phyloP scores from a whole-genome alignment of 495 filamentous ascomycete genomes.

The Penicillium chermesinum region DNA sequence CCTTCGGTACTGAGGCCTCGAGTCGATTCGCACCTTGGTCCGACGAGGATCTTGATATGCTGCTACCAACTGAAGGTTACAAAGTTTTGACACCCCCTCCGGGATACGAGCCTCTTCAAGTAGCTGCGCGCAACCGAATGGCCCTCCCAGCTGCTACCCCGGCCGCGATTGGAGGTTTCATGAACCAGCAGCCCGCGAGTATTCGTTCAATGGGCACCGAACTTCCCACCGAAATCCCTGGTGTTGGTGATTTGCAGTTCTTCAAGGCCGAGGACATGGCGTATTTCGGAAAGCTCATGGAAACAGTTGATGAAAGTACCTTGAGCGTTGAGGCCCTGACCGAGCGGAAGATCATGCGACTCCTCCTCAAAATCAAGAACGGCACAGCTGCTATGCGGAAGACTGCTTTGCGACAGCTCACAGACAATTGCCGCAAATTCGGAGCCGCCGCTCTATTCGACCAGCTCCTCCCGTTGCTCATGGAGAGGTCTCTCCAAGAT shows the following conservation, averaged over 20 bases:
- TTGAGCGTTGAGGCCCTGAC: constrained; percentile 94
- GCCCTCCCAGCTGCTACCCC: constrained; percentile 65
- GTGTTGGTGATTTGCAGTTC: constrained; percentile 95
- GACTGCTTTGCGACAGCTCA: constrained; percentile 96
- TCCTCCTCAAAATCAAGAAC: constrained; percentile 98
- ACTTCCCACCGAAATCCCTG: constrained; percentile 93
- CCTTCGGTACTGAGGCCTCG: constrained; percentile 80
- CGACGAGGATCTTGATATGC: constrained; percentile 89
- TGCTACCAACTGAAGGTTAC: constrained; percentile 90
- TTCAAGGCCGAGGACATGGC: constrained; percentile 99
- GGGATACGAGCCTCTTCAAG: constrained; percentile 82
- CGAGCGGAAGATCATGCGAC: constrained; percentile 96
- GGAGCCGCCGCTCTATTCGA: constrained; percentile 94
- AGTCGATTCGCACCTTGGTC: constrained; percentile 72
- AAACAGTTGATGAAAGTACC: constrained; percentile 86
- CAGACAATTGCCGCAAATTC: constrained; percentile 96
- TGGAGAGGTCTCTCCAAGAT: constrained; percentile 98
- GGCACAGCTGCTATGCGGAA: constrained; percentile 98
- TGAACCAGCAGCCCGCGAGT: constrained; percentile 94
- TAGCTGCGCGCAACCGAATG: constrained; percentile 69
- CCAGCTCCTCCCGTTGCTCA: constrained; percentile 92
- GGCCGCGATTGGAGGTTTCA: constrained; percentile 74
- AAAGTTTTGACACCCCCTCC: constrained; percentile 89
- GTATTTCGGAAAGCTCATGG: constrained; percentile 97
- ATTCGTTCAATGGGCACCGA: constrained; percentile 77